Conservation (phyloP, 331 rosid genomes). For the Dryas integrifolia region DNA sequence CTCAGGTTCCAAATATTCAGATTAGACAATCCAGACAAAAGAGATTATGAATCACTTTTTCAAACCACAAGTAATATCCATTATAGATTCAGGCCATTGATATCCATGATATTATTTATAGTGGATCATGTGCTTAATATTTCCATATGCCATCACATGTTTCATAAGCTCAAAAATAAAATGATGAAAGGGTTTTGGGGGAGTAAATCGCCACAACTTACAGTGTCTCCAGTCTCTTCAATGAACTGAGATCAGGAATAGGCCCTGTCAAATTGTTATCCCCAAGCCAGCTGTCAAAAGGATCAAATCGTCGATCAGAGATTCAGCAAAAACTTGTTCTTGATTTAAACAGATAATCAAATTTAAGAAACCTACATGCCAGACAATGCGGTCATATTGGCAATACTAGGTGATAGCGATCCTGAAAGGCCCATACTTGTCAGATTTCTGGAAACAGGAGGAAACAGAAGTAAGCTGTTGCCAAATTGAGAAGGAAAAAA, state of each 20-base stretch:
- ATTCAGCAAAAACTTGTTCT: slow-evolving; percentile 25
- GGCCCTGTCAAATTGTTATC: slow-evolving; percentile 74
- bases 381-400: slow-evolving; percentile 79
- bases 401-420: slow-evolving; percentile 64
- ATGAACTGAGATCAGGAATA: slow-evolving; percentile 69
- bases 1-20: slow-evolving; percentile 28
- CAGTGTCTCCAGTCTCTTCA: slow-evolving; percentile 63
- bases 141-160: slow-evolving; percentile 1
- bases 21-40: slow-evolving; percentile 7
- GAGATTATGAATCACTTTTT: slow-evolving; percentile 13
- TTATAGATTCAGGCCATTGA: slow-evolving; percentile 5
- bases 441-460: slow-evolving; percentile 60
- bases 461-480: slow-evolving; percentile 19
- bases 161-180: slow-evolving; percentile 9
- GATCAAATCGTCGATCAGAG: slow-evolving; percentile 23
- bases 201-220: slow-evolving; percentile 43
- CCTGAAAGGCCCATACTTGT: slow-evolving; percentile 86
- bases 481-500: not conserved
- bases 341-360: slow-evolving; percentile 21
- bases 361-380: slow-evolving; percentile 51
- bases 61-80: slow-evolving; percentile 4
- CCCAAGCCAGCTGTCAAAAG: slow-evolving; percentile 71
- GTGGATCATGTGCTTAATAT: slow-evolving; percentile 1
- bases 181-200: not conserved
- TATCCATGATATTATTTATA: not conserved